Base-by-base conservation (phyloP, 179 eudicot species). In the Beta corolliflora region DNA sequence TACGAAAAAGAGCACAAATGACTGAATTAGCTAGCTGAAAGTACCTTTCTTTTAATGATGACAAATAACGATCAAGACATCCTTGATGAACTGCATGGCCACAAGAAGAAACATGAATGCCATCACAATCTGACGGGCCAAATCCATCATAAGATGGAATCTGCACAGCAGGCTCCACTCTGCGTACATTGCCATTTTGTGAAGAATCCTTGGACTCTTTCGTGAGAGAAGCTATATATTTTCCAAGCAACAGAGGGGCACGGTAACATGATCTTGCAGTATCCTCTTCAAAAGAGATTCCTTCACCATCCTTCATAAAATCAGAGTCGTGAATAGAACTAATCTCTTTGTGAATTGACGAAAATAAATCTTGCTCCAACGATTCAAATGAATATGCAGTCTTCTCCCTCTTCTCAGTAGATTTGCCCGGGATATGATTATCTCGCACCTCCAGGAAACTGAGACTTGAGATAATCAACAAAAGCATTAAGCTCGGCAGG, bases 31-130 rank as follows among this genome's bases (percentile, higher is more conserved):
- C 7, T 59, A 53, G 45, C 14, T 50, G 46, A 72, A 53, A 81
- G 66, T 65, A 93, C 99, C 99, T 91, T 80, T 95, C 99, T 86
- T 88, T 93, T 76, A 95, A 85, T n/a, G 99, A 97, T 73, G 93
- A 89, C 71, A 97, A 85, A 89, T 94, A 97, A 65, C 97, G 95
- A 83, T 92, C 98, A 86, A 94, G 94, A 87, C 99, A 97, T 76
- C 85, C 92, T 81, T 92, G 97, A 88, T 97, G 99, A 83, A 97
- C 98, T 63, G 95, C 97, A 92, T 97, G 99, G 67, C 99, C 98
- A 87, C 99, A 97, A 21, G 99, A 97, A 80, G 99, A 95, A 81
- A 93, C 81, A 88, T 97, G 90, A 67, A 97, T 87, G 63, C 99
- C 98, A 81, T 95, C 97, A 84, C 94, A 91, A 81, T 88, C 93